Conservation (phyloP, 2,329 filamentous ascomycete genomes). For the Penicillium sp. region DNA sequence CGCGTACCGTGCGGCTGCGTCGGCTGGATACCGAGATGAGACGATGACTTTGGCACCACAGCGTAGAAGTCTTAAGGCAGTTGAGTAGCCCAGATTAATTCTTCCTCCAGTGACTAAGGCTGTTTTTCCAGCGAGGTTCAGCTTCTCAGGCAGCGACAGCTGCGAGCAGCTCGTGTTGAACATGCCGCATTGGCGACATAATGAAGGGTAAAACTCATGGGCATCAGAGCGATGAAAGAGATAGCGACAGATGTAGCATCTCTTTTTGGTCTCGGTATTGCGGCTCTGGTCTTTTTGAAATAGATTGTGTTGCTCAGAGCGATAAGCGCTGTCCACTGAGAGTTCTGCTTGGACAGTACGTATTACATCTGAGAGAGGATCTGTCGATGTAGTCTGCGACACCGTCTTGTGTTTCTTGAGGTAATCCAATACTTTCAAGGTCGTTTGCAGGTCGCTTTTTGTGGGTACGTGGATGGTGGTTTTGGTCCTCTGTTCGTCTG, state of each 20-base stretch:
- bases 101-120: slow-evolving; percentile 39
- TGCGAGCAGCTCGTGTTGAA: slow-evolving; percentile 35
- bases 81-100: slow-evolving; percentile 37
- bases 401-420: slow-evolving; percentile 14
- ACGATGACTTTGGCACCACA: slow-evolving; percentile 39
- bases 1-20: slow-evolving; percentile 32
- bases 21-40: slow-evolving; percentile 37
- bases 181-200: slow-evolving; percentile 36
- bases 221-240: slow-evolving; percentile 11
- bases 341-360: background rate
- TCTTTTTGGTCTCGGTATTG: background rate
- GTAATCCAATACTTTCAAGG: slow-evolving; percentile 21
- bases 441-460: slow-evolving; percentile 11
- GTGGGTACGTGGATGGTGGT: slow-evolving; percentile 12
- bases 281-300: background rate
- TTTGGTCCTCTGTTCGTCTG: background rate
- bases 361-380: slow-evolving; percentile 8
- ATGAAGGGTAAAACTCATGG: slow-evolving; percentile 27
- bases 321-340: slow-evolving; percentile 1
- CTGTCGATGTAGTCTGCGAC: background rate
- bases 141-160: slow-evolving; percentile 29
- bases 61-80: slow-evolving; percentile 34
- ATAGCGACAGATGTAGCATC: slow-evolving; percentile 38
- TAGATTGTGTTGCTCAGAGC: slow-evolving; percentile 1
- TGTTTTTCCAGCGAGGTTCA: slow-evolving; percentile 25